Base-by-base conservation (phyloP, 2,329 filamentous ascomycete species). In the Cladosporium sp. region DNA sequence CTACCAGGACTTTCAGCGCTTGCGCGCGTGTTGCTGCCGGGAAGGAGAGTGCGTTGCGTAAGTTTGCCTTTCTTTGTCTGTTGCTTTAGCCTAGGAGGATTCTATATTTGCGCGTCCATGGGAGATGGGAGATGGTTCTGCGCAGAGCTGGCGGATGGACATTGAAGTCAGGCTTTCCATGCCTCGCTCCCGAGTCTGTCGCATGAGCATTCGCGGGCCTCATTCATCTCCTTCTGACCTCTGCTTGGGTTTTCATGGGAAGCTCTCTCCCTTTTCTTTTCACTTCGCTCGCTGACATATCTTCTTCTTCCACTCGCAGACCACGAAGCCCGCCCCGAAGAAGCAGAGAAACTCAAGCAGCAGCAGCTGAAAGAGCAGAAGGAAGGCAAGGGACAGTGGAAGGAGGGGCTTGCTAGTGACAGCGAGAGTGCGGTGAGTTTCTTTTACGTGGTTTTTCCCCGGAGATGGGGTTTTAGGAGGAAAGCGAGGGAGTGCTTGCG, bases 391-490 rank as follows among this genome's bases (percentile, higher is more conserved):
- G 84, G 77, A 47, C 78, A 88, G 64, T 93, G 88, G 88, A 85
- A 86, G 71, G 76, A 84, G 18, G 83, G 85, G 66, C 75, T 94
- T 43, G 87, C 88, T 3, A 86, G 83, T 43, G 82, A 88, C 69
- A 87, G 84, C 68, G 88, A 94, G 74, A 86, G 87, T 67, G 81
- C 80, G 59, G 76, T 93, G 70, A 57, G 77, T 69, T 50, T 38
- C n/a, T 15, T 25, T n/a, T 35, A n/a, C 30, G 9, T 27, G 4
- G 22, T 27, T 33, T 13, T 33, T 33, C 27, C 39, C n/a, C 15
- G 32, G 11, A 16, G 32, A 2, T 3, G 13, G 32, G n/a, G 4
- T 35, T 35, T 35, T 4, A n/a, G 32, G 13, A 13, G 30, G n/a
- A 12, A 30, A 12, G 27, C 7, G 27, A 30, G 12, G 30, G 7